phyloP scores from a whole-genome alignment of 1,284 basidiomycete genomes.

The Moesziomyces sp. region DNA sequence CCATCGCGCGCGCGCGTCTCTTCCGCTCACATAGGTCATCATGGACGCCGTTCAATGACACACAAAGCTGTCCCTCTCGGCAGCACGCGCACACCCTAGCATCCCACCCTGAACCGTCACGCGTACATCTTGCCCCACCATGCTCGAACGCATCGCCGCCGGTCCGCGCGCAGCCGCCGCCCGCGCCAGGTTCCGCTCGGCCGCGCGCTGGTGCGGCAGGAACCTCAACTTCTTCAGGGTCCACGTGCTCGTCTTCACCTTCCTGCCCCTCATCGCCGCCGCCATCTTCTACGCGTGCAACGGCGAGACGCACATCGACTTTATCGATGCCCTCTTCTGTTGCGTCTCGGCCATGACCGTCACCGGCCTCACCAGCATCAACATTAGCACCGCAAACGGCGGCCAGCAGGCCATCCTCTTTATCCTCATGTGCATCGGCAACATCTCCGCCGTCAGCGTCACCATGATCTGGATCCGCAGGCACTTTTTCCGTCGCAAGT shows the following conservation, averaged over 20 bases:
- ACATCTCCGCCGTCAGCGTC: constrained; percentile 63
- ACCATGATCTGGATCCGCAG: constrained; percentile 66
- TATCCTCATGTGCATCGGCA: constrained; percentile 66
- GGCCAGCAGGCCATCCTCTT: constrained; percentile 80
- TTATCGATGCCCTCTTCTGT: constrained; percentile 80
- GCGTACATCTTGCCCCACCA: not conserved
- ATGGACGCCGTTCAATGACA: constrained; percentile 4
- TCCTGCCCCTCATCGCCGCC: constrained; percentile 79
- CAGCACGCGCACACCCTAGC: not conserved
- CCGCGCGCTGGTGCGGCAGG: constrained; percentile 39
- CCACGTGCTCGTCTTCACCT: constrained; percentile 76
- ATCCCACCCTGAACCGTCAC: not conserved
- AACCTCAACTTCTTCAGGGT: constrained; percentile 62
- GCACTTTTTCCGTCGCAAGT: constrained; percentile 61
- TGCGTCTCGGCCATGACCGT: constrained; percentile 82
- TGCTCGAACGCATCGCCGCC: constrained; percentile 11
- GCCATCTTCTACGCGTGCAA: constrained; percentile 73
- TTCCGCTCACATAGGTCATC: not conserved
- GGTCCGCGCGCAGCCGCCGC: constrained; percentile 5
- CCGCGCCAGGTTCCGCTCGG: constrained; percentile 12
- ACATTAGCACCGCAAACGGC: constrained; percentile 77
- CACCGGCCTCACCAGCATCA: constrained; percentile 79
- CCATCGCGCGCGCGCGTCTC: too few species aligned
- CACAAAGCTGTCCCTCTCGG: not conserved
- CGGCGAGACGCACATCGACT: constrained; percentile 68